Evolutionary conservation across 2,329 filamentous ascomycete species (phyloP).

Genomic region (Macrophomina phaseolina): DNA sequence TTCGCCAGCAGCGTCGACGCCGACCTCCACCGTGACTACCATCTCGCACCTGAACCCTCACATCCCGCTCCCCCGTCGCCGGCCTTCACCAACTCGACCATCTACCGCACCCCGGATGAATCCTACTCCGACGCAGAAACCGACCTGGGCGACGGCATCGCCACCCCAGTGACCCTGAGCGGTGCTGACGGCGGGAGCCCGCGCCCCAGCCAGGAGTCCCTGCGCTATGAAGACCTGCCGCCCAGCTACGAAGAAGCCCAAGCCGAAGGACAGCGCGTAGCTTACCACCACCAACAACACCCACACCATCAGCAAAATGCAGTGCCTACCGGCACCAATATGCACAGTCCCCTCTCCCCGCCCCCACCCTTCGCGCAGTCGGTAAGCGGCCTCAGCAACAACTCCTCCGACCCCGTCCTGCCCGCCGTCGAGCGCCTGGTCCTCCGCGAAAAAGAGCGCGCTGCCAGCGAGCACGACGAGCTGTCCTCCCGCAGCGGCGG

Average conservation of each 20-base stretch:
- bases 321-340: not conserved
- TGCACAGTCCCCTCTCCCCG: not conserved
- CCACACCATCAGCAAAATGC: not conserved
- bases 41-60: slow-evolving; percentile 1
- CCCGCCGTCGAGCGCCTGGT: slow-evolving; percentile 13
- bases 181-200: not conserved
- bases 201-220: slow-evolving; percentile 25
- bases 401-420: not conserved
- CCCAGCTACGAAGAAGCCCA: slow-evolving; percentile 46
- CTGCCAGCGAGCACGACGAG: slow-evolving; percentile 17
- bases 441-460: slow-evolving; percentile 16
- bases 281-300: not conserved
- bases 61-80: slow-evolving; percentile 10
- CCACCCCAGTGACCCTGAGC: slow-evolving; percentile 10
- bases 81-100: slow-evolving; percentile 22
- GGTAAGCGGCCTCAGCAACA: not conserved
- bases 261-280: not conserved
- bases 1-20: not conserved
- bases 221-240: slow-evolving; percentile 44
- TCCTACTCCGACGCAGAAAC: slow-evolving; percentile 15
- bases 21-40: not conserved
- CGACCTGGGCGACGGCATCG: slow-evolving; percentile 8
- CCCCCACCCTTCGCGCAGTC: slow-evolving; percentile 1
- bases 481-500: too few relatives aligned
- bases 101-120: slow-evolving; percentile 7